A percentile compares a stretch with the other conserved stretches of the same genome.
Evolutionary conservation across 192 early-diverging fungal species (phyloP).

Genomic region (Rhizophagus prolifer): DNA sequence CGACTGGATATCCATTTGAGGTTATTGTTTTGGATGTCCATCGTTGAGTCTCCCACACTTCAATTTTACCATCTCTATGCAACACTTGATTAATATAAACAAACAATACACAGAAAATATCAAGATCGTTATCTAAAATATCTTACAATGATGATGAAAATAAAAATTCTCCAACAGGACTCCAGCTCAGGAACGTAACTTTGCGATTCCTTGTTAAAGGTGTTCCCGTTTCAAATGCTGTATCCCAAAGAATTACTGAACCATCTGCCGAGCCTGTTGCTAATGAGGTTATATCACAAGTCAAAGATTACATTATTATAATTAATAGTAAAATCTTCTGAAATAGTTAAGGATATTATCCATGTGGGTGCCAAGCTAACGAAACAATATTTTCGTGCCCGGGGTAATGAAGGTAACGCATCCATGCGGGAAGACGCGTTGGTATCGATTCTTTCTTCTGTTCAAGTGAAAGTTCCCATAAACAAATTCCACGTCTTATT

Average conservation of each 20-base stretch:
- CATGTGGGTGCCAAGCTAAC: conserved; percentile 29
- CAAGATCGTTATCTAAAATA: background rate
- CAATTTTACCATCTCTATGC: conserved; percentile 11
- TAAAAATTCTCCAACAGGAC: conserved; percentile 20
- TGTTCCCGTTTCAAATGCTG: conserved; percentile 6
- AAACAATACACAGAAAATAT: background rate
- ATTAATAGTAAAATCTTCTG: background rate
- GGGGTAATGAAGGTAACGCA: conserved; percentile 29
- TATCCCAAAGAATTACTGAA: conserved; percentile 28
- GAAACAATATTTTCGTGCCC: conserved; percentile 29
- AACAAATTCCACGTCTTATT: conserved; percentile 22
- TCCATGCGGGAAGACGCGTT: conserved; percentile 7
- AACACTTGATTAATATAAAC: background rate
- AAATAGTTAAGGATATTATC: conserved; percentile 27
- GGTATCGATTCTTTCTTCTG: background rate
- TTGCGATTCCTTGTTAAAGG: conserved; percentile 2
- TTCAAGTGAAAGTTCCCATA: conserved; percentile 28
- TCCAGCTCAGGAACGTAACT: conserved; percentile 11
- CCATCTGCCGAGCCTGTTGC: conserved; percentile 28
- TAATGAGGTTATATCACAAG: conserved; percentile 6
- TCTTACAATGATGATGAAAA: conserved; percentile 24
- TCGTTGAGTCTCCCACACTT: conserved; percentile 24
- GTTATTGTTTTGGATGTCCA: conserved; percentile 24
- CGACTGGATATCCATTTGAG: background rate
- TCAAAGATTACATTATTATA: background rate